Conservation (phyloP, 148 eudicot genomes). For the Agrostemma githago region DNA sequence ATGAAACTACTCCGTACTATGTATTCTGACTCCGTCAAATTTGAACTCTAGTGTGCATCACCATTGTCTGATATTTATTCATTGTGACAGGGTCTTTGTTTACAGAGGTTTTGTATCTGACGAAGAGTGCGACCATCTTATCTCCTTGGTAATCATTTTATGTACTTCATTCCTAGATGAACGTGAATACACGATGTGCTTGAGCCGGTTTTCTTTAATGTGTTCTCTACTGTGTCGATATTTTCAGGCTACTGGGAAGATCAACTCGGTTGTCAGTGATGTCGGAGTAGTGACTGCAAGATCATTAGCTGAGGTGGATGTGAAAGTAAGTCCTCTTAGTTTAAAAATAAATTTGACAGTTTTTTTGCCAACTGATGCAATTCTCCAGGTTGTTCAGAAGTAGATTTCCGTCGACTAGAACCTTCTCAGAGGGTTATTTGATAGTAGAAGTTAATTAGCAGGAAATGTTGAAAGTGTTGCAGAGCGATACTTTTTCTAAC, state of each 20-base stretch:
- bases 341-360: not conserved
- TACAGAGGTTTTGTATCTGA: conserved; percentile 66
- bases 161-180: not conserved
- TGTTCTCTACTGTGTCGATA: not conserved
- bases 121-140: conserved; percentile 72
- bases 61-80: conserved; percentile 15
- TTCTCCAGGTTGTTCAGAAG: too few relatives aligned
- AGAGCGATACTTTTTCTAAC: too few relatives aligned
- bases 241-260: conserved; percentile 37
- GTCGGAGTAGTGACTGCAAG: conserved; percentile 22
- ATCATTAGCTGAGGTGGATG: conserved; percentile 26
- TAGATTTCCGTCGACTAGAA: too few relatives aligned
- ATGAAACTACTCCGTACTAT: too few relatives aligned
- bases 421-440: too few relatives aligned
- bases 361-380: not conserved
- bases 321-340: conserved; percentile 39
- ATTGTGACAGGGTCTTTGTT: conserved; percentile 59
- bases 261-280: conserved; percentile 13
- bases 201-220: conserved; percentile 6
- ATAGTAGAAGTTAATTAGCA: too few relatives aligned
- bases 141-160: conserved; percentile 51
- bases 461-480: too few relatives aligned
- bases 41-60: not conserved
- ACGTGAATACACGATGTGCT: not conserved
- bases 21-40: too few relatives aligned